phyloP scores from a whole-genome alignment of 176 grass and related monocot genomes.

The Rhynchospora breviuscula region DNA sequence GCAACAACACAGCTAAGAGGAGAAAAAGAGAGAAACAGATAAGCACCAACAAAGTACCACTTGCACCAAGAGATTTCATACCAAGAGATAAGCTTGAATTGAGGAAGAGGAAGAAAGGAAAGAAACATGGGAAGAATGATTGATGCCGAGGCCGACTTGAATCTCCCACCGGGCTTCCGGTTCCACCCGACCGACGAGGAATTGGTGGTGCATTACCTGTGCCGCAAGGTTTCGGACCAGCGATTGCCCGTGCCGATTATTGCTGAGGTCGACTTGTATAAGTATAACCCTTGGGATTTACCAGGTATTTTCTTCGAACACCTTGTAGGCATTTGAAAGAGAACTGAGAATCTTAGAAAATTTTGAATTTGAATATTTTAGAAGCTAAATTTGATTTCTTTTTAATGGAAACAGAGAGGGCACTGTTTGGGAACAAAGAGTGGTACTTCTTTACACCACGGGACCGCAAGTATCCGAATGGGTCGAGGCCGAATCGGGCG shows the following conservation, averaged over 20 bases:
- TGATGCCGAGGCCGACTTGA: conserved; percentile 42
- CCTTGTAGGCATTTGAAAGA: neutral
- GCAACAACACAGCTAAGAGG: neutral
- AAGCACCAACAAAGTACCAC: neutral
- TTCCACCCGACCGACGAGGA: conserved; percentile 53
- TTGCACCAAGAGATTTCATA: neutral
- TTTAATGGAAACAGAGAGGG: conserved; percentile 27
- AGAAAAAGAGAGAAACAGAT: neutral
- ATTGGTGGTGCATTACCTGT: conserved; percentile 41
- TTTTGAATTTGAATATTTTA: neutral
- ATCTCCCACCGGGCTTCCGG: conserved; percentile 40
- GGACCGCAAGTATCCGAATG: conserved; percentile 44
- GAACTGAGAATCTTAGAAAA: neutral
- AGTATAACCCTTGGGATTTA: conserved; percentile 39
- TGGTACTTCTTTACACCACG: conserved; percentile 48
- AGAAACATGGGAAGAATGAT: conserved; percentile 1
- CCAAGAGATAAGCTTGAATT: neutral
- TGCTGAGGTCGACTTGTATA: conserved; percentile 44
- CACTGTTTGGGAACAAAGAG: conserved; percentile 39
- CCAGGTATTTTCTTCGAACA: conserved; percentile 26
- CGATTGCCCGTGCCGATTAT: conserved; percentile 33
- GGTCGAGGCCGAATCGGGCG: conserved; percentile 32
- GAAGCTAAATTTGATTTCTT: neutral
- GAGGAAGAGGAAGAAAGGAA: neutral
- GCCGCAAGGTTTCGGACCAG: conserved; percentile 22